Evolutionary conservation across 805 yeast species (phyloP).

Genomic region (Saccharomycopsis guyanensis): DNA sequence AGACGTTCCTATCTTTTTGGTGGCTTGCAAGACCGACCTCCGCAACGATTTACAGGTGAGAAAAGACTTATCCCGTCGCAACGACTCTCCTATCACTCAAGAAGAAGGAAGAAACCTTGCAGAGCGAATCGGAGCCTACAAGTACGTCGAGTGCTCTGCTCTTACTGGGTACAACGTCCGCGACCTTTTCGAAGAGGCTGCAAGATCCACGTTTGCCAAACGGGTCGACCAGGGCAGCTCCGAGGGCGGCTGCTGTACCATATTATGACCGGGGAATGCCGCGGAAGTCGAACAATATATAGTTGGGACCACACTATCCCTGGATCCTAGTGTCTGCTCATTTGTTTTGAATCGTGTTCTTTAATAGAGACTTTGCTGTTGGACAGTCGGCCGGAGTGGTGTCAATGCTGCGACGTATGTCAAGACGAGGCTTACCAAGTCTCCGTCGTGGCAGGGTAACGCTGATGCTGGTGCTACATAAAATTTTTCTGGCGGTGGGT

Average conservation of each 20-base stretch:
- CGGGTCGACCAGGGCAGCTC: not conserved
- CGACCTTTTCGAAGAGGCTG: conserved; percentile 50
- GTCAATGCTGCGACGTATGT: too few relatives aligned
- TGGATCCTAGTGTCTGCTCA: not conserved
- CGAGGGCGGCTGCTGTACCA: conserved; percentile 2
- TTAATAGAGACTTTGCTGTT: too few relatives aligned
- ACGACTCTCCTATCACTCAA: conserved; percentile 39
- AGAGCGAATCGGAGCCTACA: conserved; percentile 41
- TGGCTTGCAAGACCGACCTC: conserved; percentile 52
- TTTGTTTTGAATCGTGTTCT: too few relatives aligned
- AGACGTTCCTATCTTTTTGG: conserved; percentile 39
- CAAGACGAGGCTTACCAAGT: too few relatives aligned
- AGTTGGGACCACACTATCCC: too few relatives aligned
- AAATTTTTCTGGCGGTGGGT: not conserved
- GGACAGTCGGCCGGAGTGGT: too few relatives aligned
- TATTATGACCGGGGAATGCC: not conserved
- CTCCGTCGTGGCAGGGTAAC: too few relatives aligned
- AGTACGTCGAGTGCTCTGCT: conserved; percentile 53
- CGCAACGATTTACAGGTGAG: conserved; percentile 51
- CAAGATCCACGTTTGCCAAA: conserved; percentile 25
- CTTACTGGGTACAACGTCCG: conserved; percentile 54
- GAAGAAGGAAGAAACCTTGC: conserved; percentile 44
- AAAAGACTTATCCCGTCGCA: conserved; percentile 34
- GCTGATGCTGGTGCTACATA: too few relatives aligned
- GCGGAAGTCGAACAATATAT: too few relatives aligned